Base-by-base conservation (phyloP, 1,139 yeast species). In the Blastobotrys apis region DNA sequence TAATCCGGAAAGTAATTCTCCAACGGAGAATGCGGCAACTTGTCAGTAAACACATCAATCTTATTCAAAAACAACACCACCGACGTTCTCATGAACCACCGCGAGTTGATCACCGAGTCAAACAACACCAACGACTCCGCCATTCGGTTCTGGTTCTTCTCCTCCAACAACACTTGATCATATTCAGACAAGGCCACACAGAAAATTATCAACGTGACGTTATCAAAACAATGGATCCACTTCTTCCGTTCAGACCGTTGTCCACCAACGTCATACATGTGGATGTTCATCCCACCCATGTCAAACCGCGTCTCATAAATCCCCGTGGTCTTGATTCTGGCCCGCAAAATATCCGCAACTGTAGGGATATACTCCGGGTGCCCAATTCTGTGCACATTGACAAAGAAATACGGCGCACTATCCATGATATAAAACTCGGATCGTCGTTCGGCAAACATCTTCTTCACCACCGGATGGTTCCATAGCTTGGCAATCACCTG, bases 201-300 rank as follows among this genome's bases (percentile, higher is more conserved):
- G 63, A 87, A 88, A 47, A 88, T 86, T 40, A 88, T 84, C 41
- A 85, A 72, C 0, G 96, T 84, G 27, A 88, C 97, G 57, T 88
- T 87, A 64, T 88, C 95, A 59, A 88, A 88, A 61, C 96, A 88
- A 65, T 88, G 94, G 53, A 88, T 88, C 97, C 97, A 88, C 64
- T 88, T 88, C 59, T 86, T 86, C 44, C 97, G 78, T 67, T 88
- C 97, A 1, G 92, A 81, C 56, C 97, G 71, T 66, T 88, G 97
- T 1, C 97, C 97, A 51, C 97, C 97, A 40, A 88, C 96, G 63
- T 88, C 97, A 61, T 75, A 87, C 74, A 88, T 79, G 64, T 86
- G 95, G 47, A 87, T 76, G 58, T 80, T 80, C 45, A 86, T 68
- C 41, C 77, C 77, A 33, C 86, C 90, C 80, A 87, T 77, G 53